These are phyloP conservation scores for Cyclaneusma minus DNA, from an alignment of 2,329 filamentous ascomycete genomes.

Conservation along the genomic window DNA sequence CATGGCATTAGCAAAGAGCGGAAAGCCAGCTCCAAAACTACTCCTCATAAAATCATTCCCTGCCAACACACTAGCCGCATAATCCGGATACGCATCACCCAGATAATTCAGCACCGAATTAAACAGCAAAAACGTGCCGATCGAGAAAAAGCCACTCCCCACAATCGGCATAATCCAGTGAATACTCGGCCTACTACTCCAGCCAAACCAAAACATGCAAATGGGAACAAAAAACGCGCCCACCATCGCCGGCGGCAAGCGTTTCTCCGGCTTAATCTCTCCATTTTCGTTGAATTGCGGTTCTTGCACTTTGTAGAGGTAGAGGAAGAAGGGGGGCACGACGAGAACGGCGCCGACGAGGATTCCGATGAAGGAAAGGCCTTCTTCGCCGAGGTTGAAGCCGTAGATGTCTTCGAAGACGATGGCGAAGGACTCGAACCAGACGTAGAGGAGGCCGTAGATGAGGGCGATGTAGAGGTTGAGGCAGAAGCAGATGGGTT, in stretches of 20 bases:
- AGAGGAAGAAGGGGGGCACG: constrained; percentile 30
- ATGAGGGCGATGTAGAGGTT: constrained; percentile 44
- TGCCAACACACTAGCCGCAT: constrained; percentile 22
- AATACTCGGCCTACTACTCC: constrained; percentile 30
- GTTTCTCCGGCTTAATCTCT: constrained; percentile 32
- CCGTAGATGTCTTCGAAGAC: constrained; percentile 43
- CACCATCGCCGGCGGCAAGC: constrained; percentile 33
- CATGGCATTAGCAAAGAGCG: constrained; percentile 21
- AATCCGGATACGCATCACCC: constrained; percentile 21
- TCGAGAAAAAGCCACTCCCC: constrained; percentile 29
- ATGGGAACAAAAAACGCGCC: constrained; percentile 33
- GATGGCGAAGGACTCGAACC: constrained; percentile 50
- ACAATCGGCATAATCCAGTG: constrained; percentile 40
- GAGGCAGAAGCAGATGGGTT: constrained; percentile 46
- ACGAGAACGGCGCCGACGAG: constrained; percentile 36
- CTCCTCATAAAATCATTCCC: constrained; percentile 22
- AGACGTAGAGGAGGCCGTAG: constrained; percentile 48
- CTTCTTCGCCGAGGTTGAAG: constrained; percentile 40
- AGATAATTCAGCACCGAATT: constrained; percentile 28
- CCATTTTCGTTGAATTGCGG: constrained; percentile 30
- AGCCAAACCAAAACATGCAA: constrained; percentile 42
- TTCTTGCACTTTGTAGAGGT: constrained; percentile 34
- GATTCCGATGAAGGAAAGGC: constrained; percentile 45
- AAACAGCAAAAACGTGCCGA: constrained; percentile 29
- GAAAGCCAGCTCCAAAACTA: constrained; percentile 20